Conservation (phyloP, 768 basidiomycete genomes). For the Leccinum disarticulatum region DNA sequence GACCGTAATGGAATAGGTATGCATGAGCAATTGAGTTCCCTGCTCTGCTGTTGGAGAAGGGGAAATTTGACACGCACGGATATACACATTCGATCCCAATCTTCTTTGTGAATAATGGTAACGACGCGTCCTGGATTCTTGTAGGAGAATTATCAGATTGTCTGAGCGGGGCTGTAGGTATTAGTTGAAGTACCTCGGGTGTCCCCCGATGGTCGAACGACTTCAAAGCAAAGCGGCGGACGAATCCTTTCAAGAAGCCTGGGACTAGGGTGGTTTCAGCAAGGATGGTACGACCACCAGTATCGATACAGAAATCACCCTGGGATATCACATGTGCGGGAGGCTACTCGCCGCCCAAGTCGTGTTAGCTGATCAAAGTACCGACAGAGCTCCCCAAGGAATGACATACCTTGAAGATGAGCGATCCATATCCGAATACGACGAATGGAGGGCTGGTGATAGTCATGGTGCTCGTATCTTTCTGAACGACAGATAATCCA, state of each 20-base stretch:
- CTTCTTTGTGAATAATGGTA: slow-evolving; percentile 82
- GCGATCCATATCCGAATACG: slow-evolving; percentile 89
- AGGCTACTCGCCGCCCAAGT: slow-evolving; percentile 46
- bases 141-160: slow-evolving; percentile 57
- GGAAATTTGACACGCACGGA: slow-evolving; percentile 43
- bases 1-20: not conserved
- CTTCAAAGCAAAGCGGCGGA: slow-evolving; percentile 85
- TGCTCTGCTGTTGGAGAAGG: not conserved
- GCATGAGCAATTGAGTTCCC: not conserved
- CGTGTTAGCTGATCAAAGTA: not conserved
- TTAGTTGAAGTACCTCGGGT: slow-evolving; percentile 52
- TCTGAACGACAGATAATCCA: not conserved
- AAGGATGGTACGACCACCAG: not conserved
- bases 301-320: slow-evolving; percentile 40
- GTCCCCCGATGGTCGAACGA: slow-evolving; percentile 94
- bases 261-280: slow-evolving; percentile 42
- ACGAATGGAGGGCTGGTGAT: slow-evolving; percentile 44
- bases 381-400: not conserved
- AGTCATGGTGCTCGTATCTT: slow-evolving; percentile 6
- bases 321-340: slow-evolving; percentile 75
- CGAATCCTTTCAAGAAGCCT: slow-evolving; percentile 87
- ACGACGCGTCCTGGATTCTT: slow-evolving; percentile 87
- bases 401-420: slow-evolving; percentile 76
- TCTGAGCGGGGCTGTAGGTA: slow-evolving; percentile 56
- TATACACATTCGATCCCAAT: slow-evolving; percentile 73